phyloP scores from a whole-genome alignment of 371 early-diverging fungal genomes.

The Umbelopsis sp. region DNA sequence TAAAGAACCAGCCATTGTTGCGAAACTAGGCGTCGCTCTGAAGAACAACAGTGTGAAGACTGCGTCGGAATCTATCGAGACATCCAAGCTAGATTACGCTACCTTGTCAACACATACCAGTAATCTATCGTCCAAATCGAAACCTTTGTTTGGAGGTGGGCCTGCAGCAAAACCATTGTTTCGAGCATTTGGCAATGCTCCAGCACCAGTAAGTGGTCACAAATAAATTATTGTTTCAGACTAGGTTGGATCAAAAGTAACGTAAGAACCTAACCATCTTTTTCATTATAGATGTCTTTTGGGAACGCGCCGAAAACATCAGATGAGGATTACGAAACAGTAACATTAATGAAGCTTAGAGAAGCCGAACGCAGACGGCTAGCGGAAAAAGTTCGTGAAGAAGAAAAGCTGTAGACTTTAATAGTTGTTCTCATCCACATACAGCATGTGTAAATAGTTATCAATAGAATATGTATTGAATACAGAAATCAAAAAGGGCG shows the following conservation, averaged over 20 bases:
- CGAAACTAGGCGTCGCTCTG: slow-evolving; percentile 36
- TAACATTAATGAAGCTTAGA: slow-evolving; percentile 52
- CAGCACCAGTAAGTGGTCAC: not conserved
- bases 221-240: too few relatives aligned
- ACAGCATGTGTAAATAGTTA: not conserved
- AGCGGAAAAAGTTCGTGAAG: slow-evolving; percentile 15
- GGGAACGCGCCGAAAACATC: slow-evolving; percentile 28
- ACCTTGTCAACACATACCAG: slow-evolving; percentile 29
- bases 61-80: slow-evolving; percentile 22
- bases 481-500: not conserved
- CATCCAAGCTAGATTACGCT: slow-evolving; percentile 34
- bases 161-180: slow-evolving; percentile 24
- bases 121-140: slow-evolving; percentile 37
- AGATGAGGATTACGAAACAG: slow-evolving; percentile 48
- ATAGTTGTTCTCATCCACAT: not conserved
- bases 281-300: slow-evolving; percentile 23
- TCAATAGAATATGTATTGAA: not conserved
- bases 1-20: slow-evolving; percentile 47
- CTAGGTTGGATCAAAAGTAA: too few relatives aligned
- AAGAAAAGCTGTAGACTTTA: not conserved
- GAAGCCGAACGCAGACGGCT: slow-evolving; percentile 46
- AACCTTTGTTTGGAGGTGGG: slow-evolving; percentile 32
- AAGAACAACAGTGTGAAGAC: slow-evolving; percentile 27
- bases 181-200: slow-evolving; percentile 12
- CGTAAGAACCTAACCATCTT: not conserved